Base-by-base conservation (phyloP, 139 green algal genomes). In the Chlorella sp. region DNA sequence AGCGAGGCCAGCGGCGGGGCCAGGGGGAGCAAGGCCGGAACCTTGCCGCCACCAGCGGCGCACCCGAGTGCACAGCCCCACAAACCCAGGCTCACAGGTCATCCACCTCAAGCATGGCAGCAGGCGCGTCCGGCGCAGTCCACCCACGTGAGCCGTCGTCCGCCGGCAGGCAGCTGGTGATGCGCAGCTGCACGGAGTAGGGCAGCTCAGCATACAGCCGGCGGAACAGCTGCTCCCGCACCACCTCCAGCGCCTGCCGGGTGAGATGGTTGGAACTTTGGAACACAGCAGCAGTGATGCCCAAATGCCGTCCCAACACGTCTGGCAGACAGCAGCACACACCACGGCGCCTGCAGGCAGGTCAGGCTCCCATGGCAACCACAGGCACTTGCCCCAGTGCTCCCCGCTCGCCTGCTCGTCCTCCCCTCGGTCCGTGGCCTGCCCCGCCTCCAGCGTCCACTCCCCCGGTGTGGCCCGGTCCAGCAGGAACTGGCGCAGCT, bases 151-250 rank as follows among this genome's bases (percentile, higher is more conserved):
- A 62, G 9, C 38, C 46, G n/a, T 72, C 69, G 32, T 26, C 34
- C 43, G 19, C 36, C 36, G 76, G 58, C 36, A 82, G 56, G 76
- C 76, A 82, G 76, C 58, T 73, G 56, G 22, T 38, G 36, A 82
- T 28, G 58, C 76, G 76, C 41, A 73, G 76, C 58, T 58, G 76
- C 7, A 36, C 38, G 7, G 38, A 1, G 43, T 85, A 81, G 2
- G 78, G 46, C 79, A 74, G 48, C 74, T 74, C 83, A 9, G 82
- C 69, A 58, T 92, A 83, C n/a, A 89, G 77, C 41, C 81, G 60
- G 81, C 64, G 73, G 86, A 92, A 94, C 38, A 93, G 28, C 56
- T 94, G 88, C 73, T 93, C 91, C 24, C 84, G 51, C 26, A 92
- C 81, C 26, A 94, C 75, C 88, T 94, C 90, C 46, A 82, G 67